These are phyloP conservation scores for Mycosphaerella sp. DNA, from an alignment of 2,329 filamentous ascomycete genomes.

Conservation along the genomic window DNA sequence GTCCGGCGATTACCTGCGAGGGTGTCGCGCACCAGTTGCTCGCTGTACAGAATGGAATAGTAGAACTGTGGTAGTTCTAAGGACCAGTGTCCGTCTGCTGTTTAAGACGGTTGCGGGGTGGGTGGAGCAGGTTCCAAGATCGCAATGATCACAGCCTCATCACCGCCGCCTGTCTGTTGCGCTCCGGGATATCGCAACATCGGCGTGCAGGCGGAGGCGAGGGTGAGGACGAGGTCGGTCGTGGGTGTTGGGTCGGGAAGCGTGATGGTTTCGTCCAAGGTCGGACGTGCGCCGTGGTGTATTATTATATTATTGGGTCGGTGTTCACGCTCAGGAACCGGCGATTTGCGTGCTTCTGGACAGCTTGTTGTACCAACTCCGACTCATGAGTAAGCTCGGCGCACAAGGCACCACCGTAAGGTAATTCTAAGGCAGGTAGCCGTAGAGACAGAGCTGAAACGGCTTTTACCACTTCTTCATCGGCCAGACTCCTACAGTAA, in stretches of 20 bases:
- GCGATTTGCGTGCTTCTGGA: neutral
- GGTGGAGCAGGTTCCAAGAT: neutral
- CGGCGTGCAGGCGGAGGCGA: neutral
- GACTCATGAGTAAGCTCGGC: slow-evolving; percentile 1
- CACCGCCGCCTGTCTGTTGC: neutral
- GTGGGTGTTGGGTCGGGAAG: neutral
- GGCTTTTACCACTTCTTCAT: neutral
- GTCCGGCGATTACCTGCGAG: neutral
- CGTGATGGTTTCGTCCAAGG: neutral
- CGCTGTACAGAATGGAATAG: neutral
- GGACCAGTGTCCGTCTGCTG: neutral
- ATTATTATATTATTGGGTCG: neutral
- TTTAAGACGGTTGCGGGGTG: neutral
- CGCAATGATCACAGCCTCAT: slow-evolving; percentile 4
- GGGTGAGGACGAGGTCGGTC: neutral
- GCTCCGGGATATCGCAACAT: slow-evolving; percentile 3
- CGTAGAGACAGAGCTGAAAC: neutral
- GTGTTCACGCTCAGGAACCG: neutral
- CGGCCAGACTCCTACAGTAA: neutral
- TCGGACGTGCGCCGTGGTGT: neutral
- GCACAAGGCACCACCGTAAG: neutral
- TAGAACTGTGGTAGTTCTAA: too few species aligned
- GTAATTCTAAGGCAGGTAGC: too few species aligned
- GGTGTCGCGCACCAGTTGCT: neutral
- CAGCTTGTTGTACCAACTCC: neutral